These are phyloP conservation scores for Penicillium paxilli DNA, from an alignment of 495 filamentous ascomycete genomes.

Conservation along the genomic window DNA sequence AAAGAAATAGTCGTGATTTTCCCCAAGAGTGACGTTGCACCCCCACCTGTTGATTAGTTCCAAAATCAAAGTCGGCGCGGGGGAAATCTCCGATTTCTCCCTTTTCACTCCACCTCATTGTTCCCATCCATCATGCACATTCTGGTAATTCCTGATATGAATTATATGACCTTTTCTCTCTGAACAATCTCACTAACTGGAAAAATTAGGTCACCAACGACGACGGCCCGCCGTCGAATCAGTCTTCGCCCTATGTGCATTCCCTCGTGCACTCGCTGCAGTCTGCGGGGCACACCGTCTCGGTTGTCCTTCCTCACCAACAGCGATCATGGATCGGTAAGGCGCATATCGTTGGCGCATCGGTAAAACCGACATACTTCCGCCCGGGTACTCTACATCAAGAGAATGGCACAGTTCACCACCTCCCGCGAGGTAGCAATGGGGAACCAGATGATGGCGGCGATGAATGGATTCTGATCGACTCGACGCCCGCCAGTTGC, in stretches of 20 bases:
- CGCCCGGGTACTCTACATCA: slow-evolving; percentile 61
- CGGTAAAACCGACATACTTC: slow-evolving; percentile 87
- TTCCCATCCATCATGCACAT: slow-evolving; percentile 40
- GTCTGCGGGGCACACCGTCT: slow-evolving; percentile 75
- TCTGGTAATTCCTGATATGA: slow-evolving; percentile 22
- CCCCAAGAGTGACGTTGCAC: not conserved
- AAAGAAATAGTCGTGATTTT: not conserved
- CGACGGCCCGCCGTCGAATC: slow-evolving; percentile 88
- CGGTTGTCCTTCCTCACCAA: slow-evolving; percentile 83
- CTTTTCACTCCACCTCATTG: slow-evolving; percentile 16
- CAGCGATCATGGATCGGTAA: slow-evolving; percentile 99
- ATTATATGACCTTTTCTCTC: slow-evolving; percentile 6
- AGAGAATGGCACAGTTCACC: slow-evolving; percentile 69
- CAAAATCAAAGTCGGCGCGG: slow-evolving; percentile 12
- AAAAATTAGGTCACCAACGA: slow-evolving; percentile 78
- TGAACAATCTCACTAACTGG: not conserved
- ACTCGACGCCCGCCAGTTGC: slow-evolving; percentile 84
- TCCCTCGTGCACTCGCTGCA: slow-evolving; percentile 79
- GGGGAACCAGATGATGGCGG: slow-evolving; percentile 61
- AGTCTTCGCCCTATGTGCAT: slow-evolving; percentile 92
- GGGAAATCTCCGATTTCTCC: slow-evolving; percentile 19
- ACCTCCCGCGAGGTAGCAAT: slow-evolving; percentile 49
- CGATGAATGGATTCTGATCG: slow-evolving; percentile 92
- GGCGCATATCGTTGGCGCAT: slow-evolving; percentile 86
- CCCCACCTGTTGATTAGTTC: too few relatives aligned